A percentile compares a stretch with the other conserved stretches of the same genome.
Evolutionary conservation across 257 asterid species (phyloP).

Genomic region (Ilex aquifolium): DNA sequence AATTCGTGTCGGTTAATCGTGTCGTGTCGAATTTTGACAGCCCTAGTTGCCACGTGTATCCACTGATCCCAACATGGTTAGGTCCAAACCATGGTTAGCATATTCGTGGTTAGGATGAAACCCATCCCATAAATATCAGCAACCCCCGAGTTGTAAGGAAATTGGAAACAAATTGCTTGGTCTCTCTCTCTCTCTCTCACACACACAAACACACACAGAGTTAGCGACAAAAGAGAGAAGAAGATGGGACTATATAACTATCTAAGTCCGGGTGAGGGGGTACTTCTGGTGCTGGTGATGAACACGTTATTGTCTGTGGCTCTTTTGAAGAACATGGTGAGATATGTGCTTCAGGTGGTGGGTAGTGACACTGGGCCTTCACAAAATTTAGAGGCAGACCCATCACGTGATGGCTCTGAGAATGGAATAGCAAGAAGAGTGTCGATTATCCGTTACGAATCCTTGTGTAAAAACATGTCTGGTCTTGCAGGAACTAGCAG

Average conservation of each 20-base stretch:
- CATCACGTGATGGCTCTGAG: constrained; percentile 5
- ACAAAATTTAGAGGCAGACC: constrained; percentile 14
- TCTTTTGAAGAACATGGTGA: constrained; percentile 28
- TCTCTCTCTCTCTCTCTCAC: too few species aligned
- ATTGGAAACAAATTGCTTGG: too few species aligned
- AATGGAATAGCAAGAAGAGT: constrained; percentile 24
- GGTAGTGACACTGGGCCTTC: constrained; percentile 9
- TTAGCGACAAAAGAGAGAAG: not conserved
- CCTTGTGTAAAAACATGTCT: constrained; percentile 22
- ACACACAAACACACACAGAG: too few species aligned
- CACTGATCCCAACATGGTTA: too few species aligned
- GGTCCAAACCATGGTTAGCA: too few species aligned
- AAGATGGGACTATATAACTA: constrained; percentile 39
- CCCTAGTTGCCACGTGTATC: too few species aligned
- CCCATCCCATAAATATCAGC: too few species aligned
- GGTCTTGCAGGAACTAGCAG: not conserved
- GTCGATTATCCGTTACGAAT: constrained; percentile 26
- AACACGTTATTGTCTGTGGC: constrained; percentile 41
- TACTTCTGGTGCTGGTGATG: constrained; percentile 33
- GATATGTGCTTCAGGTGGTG: constrained; percentile 27
- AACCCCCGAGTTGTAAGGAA: too few species aligned
- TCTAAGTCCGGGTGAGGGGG: constrained; percentile 42
- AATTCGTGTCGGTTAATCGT: too few species aligned
- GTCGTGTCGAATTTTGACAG: too few species aligned
- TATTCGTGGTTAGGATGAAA: too few species aligned